Evolutionary conservation across 257 asterid genomes (phyloP).

Genomic region (Rubia yunnanensis): DNA sequence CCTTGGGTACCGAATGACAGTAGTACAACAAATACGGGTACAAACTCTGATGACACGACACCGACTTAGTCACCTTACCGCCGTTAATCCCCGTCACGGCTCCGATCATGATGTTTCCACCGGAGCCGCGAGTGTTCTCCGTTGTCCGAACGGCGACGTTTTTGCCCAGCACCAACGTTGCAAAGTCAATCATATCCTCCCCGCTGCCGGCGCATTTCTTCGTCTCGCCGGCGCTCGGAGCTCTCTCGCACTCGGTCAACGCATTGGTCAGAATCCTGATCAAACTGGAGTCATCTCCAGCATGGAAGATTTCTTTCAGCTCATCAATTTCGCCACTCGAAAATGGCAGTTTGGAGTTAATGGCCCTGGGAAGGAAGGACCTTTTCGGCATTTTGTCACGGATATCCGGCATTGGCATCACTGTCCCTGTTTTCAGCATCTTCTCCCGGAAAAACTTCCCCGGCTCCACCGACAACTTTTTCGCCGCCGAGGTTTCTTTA

Average conservation of each 20-base stretch:
- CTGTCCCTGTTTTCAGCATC: conserved; percentile 47
- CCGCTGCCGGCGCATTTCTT: conserved; percentile 66
- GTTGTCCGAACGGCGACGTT: conserved; percentile 50
- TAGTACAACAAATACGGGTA: conserved; percentile 68
- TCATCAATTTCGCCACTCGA: conserved; percentile 48
- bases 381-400: conserved; percentile 82
- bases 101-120: conserved; percentile 38
- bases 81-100: conserved; percentile 56
- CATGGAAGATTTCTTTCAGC: conserved; percentile 51
- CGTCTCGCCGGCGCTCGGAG: conserved; percentile 71
- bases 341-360: conserved; percentile 65
- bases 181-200: conserved; percentile 90
- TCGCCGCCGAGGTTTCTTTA: conserved; percentile 25
- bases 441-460: conserved; percentile 77
- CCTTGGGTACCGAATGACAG: conserved; percentile 88
- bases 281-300: conserved; percentile 39
- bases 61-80: conserved; percentile 63
- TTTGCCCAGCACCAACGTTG: conserved; percentile 63
- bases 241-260: conserved; percentile 60
- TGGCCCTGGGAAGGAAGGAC: conserved; percentile 77
- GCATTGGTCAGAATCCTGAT: conserved; percentile 37
- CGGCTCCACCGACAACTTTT: conserved; percentile 57
- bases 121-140: conserved; percentile 44
- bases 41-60: conserved; percentile 81
- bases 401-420: conserved; percentile 86